Evolutionary conservation across 805 yeast species (phyloP).

Genomic region (Ascoidea tarda): DNA sequence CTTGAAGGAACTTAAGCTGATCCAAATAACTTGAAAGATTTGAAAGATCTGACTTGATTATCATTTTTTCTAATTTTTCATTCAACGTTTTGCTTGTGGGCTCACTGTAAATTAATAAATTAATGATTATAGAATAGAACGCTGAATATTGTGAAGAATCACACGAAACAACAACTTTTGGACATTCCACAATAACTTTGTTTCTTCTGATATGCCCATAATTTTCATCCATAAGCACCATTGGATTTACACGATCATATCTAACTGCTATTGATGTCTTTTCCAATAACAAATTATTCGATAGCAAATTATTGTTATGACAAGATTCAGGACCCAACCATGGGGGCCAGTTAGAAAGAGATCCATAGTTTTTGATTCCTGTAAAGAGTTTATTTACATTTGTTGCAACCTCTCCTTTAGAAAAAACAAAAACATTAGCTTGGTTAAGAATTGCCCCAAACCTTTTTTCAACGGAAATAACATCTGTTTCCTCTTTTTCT

Average conservation of each 20-base stretch:
- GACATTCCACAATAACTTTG: constrained; percentile 48
- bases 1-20: constrained; percentile 35
- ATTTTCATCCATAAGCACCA: constrained; percentile 19
- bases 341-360: constrained; percentile 66
- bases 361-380: constrained; percentile 45
- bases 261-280: constrained; percentile 49
- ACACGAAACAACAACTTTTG: constrained; percentile 49
- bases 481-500: constrained; percentile 13
- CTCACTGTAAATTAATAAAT: constrained; percentile 58
- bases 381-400: constrained; percentile 26
- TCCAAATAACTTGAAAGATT: constrained; percentile 36
- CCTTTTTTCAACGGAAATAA: constrained; percentile 38
- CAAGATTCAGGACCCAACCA: constrained; percentile 71
- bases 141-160: constrained; percentile 66
- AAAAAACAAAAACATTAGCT: constrained; percentile 61
- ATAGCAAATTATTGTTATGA: constrained; percentile 33
- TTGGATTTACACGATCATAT: constrained; percentile 37
- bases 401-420: constrained; percentile 30
- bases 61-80: constrained; percentile 49
- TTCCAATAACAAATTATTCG: constrained; percentile 41
- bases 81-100: constrained; percentile 46
- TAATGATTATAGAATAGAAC: constrained; percentile 44
- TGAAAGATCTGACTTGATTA: constrained; percentile 56
- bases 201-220: constrained; percentile 18
- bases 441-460: constrained; percentile 53